Evolutionary conservation across 768 basidiomycete genomes (phyloP).

Genomic region (Suillus spraguei): DNA sequence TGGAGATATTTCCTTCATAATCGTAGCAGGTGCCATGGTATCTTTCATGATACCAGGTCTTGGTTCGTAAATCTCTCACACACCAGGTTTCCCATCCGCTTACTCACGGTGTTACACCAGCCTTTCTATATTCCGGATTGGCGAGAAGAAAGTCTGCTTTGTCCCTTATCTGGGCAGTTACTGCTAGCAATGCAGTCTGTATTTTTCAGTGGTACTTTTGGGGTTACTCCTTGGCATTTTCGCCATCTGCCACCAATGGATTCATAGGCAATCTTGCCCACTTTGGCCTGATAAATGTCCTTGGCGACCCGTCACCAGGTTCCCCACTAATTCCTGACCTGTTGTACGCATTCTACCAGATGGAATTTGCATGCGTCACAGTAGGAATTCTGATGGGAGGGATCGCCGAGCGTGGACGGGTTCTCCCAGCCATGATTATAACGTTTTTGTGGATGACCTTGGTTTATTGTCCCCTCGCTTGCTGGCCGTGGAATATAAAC

Average conservation of each 20-base stretch:
- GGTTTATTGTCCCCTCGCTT: conserved; percentile 87
- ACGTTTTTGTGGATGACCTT: conserved; percentile 85
- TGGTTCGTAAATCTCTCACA: conserved; percentile 39
- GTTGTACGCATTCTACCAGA: conserved; percentile 85
- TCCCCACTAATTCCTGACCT: conserved; percentile 81
- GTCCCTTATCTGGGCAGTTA: conserved; percentile 75
- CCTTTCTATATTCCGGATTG: conserved; percentile 74
- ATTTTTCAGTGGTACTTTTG: conserved; percentile 84
- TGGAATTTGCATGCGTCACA: conserved; percentile 85
- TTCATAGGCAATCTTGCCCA: conserved; percentile 80
- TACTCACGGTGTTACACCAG: conserved; percentile 34
- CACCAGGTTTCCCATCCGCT: conserved; percentile 8
- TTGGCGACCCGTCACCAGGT: conserved; percentile 73
- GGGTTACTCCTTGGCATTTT: conserved; percentile 88
- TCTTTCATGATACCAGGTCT: conserved; percentile 79
- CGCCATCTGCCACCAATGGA: conserved; percentile 70
- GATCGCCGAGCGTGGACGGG: conserved; percentile 83
- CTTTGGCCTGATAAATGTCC: conserved; percentile 75
- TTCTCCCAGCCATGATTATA: conserved; percentile 81
- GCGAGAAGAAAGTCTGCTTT: conserved; percentile 70
- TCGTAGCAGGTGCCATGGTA: conserved; percentile 69
- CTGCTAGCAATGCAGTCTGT: conserved; percentile 71
- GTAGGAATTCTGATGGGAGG: conserved; percentile 77
- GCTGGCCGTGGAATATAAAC: conserved; percentile 79
- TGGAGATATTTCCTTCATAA: conserved; percentile 74